phyloP scores from a whole-genome alignment of 257 asterid species.

The Solanum dulcamara region DNA sequence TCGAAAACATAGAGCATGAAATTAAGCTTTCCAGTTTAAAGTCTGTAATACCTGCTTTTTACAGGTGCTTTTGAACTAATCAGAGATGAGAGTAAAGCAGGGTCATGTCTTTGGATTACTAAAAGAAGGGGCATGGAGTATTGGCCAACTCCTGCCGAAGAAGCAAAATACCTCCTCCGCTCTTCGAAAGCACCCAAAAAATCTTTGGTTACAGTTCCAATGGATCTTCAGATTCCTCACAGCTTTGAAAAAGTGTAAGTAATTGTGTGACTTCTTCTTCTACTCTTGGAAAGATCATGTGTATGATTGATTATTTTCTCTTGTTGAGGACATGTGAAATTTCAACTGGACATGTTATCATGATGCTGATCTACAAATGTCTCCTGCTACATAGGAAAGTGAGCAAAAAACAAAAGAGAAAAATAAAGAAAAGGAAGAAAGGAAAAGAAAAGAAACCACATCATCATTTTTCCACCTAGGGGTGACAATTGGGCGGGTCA shows the following conservation, averaged over 20 bases:
- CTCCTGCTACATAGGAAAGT: neutral
- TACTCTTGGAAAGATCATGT: neutral
- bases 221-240: slow-evolving; percentile 55
- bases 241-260: slow-evolving; percentile 80
- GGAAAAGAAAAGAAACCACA: neutral
- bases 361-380: neutral
- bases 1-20: neutral
- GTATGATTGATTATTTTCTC: neutral
- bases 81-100: slow-evolving; percentile 77
- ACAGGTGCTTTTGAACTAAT: slow-evolving; percentile 85
- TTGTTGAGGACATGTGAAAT: neutral
- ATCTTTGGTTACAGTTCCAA: slow-evolving; percentile 27
- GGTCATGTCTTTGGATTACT: slow-evolving; percentile 86
- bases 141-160: slow-evolving; percentile 89
- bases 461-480: neutral
- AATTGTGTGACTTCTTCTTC: neutral
- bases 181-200: slow-evolving; percentile 27
- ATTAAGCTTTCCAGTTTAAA: slow-evolving; percentile 2
- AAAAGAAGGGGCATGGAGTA: slow-evolving; percentile 79
- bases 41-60: slow-evolving; percentile 9
- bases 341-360: neutral
- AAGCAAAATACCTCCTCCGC: slow-evolving; percentile 46
- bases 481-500: neutral
- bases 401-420: neutral
- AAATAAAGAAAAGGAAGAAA: neutral